Percentiles rank a stretch among this genome's conserved stretches.
Conservation (phyloP, 2,329 filamentous ascomycete genomes). For the Penicillium sp. region DNA sequence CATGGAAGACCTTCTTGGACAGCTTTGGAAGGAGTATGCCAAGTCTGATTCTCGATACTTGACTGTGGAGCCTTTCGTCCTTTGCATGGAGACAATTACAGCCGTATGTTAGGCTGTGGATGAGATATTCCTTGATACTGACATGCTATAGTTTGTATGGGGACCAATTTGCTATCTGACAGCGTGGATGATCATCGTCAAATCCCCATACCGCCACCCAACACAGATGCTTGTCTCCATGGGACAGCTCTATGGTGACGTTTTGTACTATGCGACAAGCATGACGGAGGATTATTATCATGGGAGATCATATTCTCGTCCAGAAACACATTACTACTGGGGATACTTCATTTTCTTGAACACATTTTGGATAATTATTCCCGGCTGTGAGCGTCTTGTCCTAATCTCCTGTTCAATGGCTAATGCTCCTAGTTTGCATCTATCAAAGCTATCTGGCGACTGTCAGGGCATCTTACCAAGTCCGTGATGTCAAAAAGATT, state of each 20-base stretch:
- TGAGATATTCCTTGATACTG: neutral
- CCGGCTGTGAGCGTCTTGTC: slow-evolving; percentile 2
- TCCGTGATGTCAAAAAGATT: no score
- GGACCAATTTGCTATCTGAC: slow-evolving; percentile 53
- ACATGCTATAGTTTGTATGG: slow-evolving; percentile 11
- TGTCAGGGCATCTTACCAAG: neutral
- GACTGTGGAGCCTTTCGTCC: slow-evolving; percentile 57
- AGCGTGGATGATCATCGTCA: slow-evolving; percentile 48
- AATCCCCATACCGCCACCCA: slow-evolving; percentile 53
- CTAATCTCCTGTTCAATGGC: neutral
- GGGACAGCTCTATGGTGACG: slow-evolving; percentile 61
- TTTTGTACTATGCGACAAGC: slow-evolving; percentile 61
- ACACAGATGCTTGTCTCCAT: slow-evolving; percentile 58
- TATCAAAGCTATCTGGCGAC: neutral
- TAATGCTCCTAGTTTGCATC: neutral
- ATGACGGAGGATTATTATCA: slow-evolving; percentile 45
- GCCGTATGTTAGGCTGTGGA: slow-evolving; percentile 34
- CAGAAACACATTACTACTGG: slow-evolving; percentile 62
- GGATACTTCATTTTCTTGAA: slow-evolving; percentile 63
- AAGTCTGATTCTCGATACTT: slow-evolving; percentile 10
- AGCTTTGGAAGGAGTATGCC: slow-evolving; percentile 11
- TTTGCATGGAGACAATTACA: slow-evolving; percentile 78
- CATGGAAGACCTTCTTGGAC: slow-evolving; percentile 5
- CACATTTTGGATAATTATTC: slow-evolving; percentile 18
- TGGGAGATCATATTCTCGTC: slow-evolving; percentile 55